Conservation (phyloP, 148 eudicot genomes). For the Diospyros lotus region DNA sequence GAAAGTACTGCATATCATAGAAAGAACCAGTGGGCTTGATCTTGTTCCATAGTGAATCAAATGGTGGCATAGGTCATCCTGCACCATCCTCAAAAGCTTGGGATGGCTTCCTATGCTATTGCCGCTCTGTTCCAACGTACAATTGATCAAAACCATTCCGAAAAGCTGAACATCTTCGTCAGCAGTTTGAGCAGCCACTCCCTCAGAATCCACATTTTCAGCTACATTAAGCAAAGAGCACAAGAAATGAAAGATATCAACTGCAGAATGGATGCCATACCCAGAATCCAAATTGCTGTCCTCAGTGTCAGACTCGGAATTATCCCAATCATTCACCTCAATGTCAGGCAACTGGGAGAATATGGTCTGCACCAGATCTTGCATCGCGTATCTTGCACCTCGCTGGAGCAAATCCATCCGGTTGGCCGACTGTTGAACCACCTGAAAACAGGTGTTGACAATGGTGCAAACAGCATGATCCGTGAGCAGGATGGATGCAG, state of each 20-base stretch:
- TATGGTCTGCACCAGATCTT: conserved; percentile 67
- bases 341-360: conserved; percentile 55
- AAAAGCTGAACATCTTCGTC: conserved; percentile 86
- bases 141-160: conserved; percentile 66
- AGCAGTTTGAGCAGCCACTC: conserved; percentile 34
- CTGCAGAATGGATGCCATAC: conserved; percentile 61
- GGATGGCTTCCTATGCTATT: conserved; percentile 73
- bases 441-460: conserved; percentile 75
- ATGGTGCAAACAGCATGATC: conserved; percentile 73
- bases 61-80: conserved; percentile 89
- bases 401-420: conserved; percentile 71
- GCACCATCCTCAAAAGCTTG: conserved; percentile 76
- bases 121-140: conserved; percentile 76
- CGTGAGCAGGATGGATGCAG: conserved; percentile 46
- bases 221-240: conserved; percentile 87
- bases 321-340: conserved; percentile 54
- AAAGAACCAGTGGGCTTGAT: conserved; percentile 65
- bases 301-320: conserved; percentile 65
- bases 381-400: conserved; percentile 63
- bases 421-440: conserved; percentile 58
- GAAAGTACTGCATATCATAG: conserved; percentile 91
- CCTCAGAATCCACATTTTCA: conserved; percentile 49
- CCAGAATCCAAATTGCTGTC: conserved; percentile 37
- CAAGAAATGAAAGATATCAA: conserved; percentile 82
- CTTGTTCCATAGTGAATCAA: conserved; percentile 71